Evolutionary conservation across 2,329 filamentous ascomycete species (phyloP).

Genomic region (Beauveria caledonica): DNA sequence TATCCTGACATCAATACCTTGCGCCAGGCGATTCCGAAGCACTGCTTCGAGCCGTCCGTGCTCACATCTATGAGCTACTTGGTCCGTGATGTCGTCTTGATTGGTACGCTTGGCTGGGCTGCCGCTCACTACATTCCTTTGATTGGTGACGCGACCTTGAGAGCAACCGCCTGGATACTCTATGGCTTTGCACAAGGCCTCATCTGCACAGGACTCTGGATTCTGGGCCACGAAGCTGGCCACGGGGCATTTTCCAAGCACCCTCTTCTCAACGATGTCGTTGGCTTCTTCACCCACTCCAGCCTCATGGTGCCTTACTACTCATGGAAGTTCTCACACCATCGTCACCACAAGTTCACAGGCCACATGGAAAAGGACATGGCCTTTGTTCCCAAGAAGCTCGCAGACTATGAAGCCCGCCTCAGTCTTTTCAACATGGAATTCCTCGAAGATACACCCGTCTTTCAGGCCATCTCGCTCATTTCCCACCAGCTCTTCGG

Average conservation of each 20-base stretch:
- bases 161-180: slow-evolving; percentile 41
- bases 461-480: slow-evolving; percentile 45
- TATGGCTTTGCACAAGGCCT: slow-evolving; percentile 60
- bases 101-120: slow-evolving; percentile 21
- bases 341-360: slow-evolving; percentile 60
- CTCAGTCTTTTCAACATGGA: slow-evolving; percentile 32
- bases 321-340: slow-evolving; percentile 64
- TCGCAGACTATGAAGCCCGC: slow-evolving; percentile 26
- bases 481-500: slow-evolving; percentile 56
- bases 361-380: slow-evolving; percentile 62
- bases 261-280: slow-evolving; percentile 47
- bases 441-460: slow-evolving; percentile 55
- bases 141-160: slow-evolving; percentile 35
- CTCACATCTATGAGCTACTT: slow-evolving; percentile 46
- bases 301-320: slow-evolving; percentile 62
- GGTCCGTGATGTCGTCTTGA: slow-evolving; percentile 45
- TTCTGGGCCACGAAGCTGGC: slow-evolving; percentile 62
- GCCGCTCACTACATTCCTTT: slow-evolving; percentile 37
- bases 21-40: slow-evolving; percentile 46
- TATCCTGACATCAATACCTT: slow-evolving; percentile 42
- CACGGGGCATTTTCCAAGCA: slow-evolving; percentile 59
- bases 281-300: slow-evolving; percentile 60
- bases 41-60: slow-evolving; percentile 52
- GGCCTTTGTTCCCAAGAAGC: slow-evolving; percentile 50
- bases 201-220: slow-evolving; percentile 61